Conservation (phyloP, 2,329 filamentous ascomycete species). For the Ascomycota sp. region DNA sequence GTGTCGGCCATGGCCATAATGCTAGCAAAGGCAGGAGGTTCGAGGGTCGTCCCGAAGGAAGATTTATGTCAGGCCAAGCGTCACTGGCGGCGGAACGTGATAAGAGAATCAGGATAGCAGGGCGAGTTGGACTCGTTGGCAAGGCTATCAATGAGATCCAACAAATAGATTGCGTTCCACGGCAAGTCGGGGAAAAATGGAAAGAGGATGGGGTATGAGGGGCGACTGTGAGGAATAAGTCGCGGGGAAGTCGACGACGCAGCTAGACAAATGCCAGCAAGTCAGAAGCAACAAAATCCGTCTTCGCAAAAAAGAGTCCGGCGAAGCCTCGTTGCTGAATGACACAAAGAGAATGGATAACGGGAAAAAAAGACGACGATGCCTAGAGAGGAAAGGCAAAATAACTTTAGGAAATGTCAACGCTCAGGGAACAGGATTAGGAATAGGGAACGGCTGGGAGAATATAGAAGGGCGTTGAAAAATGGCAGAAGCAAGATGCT, state of each 20-base stretch:
- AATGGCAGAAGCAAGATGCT: no score
- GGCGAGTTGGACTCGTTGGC: slow-evolving; percentile 1
- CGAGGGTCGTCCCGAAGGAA: not conserved
- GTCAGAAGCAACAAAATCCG: no score
- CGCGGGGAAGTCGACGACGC: not conserved
- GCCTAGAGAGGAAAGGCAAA: no score
- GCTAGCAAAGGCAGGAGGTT: not conserved
- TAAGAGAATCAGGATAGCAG: slow-evolving; percentile 1
- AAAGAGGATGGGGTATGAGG: not conserved
- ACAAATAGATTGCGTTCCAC: not conserved
- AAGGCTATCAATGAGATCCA: not conserved
- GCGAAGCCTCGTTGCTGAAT: no score
- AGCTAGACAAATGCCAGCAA: not conserved
- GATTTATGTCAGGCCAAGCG: not conserved
- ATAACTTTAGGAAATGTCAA: no score
- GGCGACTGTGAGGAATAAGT: not conserved
- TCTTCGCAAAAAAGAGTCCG: no score
- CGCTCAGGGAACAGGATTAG: no score
- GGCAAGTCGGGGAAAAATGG: not conserved
- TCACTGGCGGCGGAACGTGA: not conserved
- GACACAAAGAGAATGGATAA: no score
- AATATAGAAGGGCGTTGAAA: no score
- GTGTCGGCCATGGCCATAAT: slow-evolving; percentile 54
- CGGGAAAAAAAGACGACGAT: no score
- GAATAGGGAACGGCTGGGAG: no score